A percentile compares a stretch with the other conserved stretches of the same genome.
Conservation (phyloP, 2,329 filamentous ascomycete species). For the Claviceps monticola region DNA sequence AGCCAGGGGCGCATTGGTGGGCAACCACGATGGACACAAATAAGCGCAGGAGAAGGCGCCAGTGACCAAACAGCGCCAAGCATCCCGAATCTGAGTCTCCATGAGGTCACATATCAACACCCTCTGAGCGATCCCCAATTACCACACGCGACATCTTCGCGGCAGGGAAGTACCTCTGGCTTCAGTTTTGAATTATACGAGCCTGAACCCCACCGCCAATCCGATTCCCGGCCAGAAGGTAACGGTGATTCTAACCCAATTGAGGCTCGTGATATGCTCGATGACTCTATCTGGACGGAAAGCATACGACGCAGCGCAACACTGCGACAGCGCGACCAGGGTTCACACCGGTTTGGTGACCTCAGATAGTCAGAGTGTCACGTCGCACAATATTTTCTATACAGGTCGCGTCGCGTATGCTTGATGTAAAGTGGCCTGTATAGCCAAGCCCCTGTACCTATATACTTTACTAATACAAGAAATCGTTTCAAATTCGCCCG, state of each 20-base stretch:
- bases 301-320: slow-evolving; percentile 84
- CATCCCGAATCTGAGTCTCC: slow-evolving; percentile 27
- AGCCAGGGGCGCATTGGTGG: background rate
- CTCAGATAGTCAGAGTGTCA: slow-evolving; percentile 7
- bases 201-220: slow-evolving; percentile 17
- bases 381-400: too few species aligned
- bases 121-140: slow-evolving; percentile 41
- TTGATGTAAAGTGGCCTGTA: too few species aligned
- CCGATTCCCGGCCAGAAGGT: slow-evolving; percentile 33
- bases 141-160: slow-evolving; percentile 25
- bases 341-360: slow-evolving; percentile 19
- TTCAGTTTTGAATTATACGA: slow-evolving; percentile 47
- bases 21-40: slow-evolving; percentile 7
- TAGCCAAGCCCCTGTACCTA: too few species aligned
- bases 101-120: slow-evolving; percentile 24
- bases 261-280: slow-evolving; percentile 71
- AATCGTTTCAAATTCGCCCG: too few species aligned
- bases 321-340: slow-evolving; percentile 30
- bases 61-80: slow-evolving; percentile 9
- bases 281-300: slow-evolving; percentile 85
- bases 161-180: slow-evolving; percentile 33
- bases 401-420: too few species aligned
- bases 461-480: too few species aligned
- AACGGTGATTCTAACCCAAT: slow-evolving; percentile 56
- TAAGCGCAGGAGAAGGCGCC: slow-evolving; percentile 6